Percentiles rank a stretch among this genome's conserved stretches.
Conservation (phyloP, 2,329 filamentous ascomycete genomes). For the Xylaria digitata region DNA sequence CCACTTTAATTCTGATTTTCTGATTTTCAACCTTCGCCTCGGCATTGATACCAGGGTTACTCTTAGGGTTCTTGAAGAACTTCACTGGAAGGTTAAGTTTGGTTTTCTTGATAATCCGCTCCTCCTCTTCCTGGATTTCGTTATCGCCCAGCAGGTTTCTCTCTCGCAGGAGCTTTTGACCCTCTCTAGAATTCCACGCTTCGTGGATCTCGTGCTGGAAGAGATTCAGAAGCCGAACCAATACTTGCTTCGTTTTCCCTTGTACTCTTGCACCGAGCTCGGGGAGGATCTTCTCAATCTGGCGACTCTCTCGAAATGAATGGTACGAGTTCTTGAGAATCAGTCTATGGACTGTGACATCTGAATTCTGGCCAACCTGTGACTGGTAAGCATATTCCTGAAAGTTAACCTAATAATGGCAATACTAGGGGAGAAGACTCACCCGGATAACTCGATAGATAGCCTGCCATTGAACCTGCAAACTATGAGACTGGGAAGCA, state of each 20-base stretch:
- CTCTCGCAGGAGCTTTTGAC: conserved; percentile 34
- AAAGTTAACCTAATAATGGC: background rate
- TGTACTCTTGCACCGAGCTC: conserved; percentile 45
- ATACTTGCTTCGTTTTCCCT: conserved; percentile 37
- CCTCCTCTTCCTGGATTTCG: background rate
- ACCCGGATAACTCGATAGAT: conserved; percentile 49
- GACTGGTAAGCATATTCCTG: conserved; percentile 30
- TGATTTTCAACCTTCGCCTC: background rate
- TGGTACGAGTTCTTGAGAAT: conserved; percentile 47
- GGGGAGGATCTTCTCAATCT: conserved; percentile 48
- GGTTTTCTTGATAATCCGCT: background rate
- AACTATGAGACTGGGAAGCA: conserved; percentile 44
- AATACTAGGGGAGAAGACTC: conserved; percentile 9
- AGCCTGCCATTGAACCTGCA: conserved; percentile 45
- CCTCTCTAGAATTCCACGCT: conserved; percentile 43
- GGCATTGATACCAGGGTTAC: background rate
- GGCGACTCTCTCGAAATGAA: conserved; percentile 45
- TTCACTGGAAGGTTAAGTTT: no score
- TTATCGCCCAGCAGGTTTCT: conserved; percentile 39
- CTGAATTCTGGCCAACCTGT: conserved; percentile 45
- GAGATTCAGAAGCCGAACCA: conserved; percentile 46
- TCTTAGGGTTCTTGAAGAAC: background rate
- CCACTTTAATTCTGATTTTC: no score
- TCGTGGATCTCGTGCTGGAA: conserved; percentile 45
- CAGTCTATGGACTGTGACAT: conserved; percentile 44